Base-by-base conservation (phyloP, 495 filamentous ascomycete species). In the Xylaria intraflava region DNA sequence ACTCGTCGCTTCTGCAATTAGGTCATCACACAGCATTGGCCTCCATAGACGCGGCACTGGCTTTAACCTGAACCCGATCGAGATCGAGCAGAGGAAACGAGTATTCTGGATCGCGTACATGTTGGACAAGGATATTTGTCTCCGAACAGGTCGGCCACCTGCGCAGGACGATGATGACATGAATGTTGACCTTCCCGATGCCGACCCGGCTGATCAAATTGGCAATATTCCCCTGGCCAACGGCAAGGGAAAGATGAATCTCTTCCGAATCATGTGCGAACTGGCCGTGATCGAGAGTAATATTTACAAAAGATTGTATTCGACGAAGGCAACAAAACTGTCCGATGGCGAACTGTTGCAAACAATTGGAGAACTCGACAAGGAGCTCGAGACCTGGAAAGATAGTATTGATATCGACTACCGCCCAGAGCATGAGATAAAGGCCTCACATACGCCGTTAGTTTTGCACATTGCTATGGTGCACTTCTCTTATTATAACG, bases 81-180 rank as follows among this genome's bases (percentile, higher is more conserved):
- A 98, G 65, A 85, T 90, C 40, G 94, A 98, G 67, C 93, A 98
- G 69, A 80, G 93, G 29, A 96, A 96, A 72, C 76, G 93, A 57
- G 93, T 97, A 2, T 98, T 97, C 62, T 98, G 93, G 93, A 96
- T 98, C 62, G 90, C 87, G 11, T 98, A 98, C 64, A 83, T 95
- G 72, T 72, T 96, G 24, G 93, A 98, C 64, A 95, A 95, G 73
- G 93, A 97, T 62, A 82, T 97, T 54, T 96, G 91, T 66, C 80
- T 98, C 26, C 83, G 93, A 27, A 93, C 90, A 16, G 93, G 93
- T 29, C 82, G 93, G 48, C 93, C 93, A 22, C 92, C 91, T 16
- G 88, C 89, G 12, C 94, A 96, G 65, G 92, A 97, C 63, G 93
- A 97, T 62, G 90, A 97, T 68, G 93, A 98, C 64, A 94, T 96